These are phyloP conservation scores for Mimosa bimucronata DNA, from an alignment of 306 rosid genomes.

Conservation along the genomic window DNA sequence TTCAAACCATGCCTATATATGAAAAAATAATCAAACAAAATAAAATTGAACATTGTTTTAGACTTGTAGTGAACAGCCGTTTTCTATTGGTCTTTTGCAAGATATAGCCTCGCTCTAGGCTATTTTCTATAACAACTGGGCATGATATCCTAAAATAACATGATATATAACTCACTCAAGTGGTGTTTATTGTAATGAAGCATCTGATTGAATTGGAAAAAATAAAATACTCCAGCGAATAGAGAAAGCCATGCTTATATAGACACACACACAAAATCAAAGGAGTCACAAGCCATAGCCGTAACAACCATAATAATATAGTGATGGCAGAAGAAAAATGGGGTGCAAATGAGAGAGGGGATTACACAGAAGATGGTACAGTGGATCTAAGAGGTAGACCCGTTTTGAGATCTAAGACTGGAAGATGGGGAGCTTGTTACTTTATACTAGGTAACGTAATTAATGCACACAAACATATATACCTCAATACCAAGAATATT, in stretches of 20 bases:
- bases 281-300: not conserved
- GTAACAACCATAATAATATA: not conserved
- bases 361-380: conserved; percentile 47
- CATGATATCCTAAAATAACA: not conserved
- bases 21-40: not conserved
- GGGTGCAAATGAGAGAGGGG: not conserved
- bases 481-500: too few relatives aligned
- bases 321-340: conserved; percentile 7
- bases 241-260: not conserved
- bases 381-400: conserved; percentile 50
- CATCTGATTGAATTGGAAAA: not conserved
- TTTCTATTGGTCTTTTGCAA: not conserved
- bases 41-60: not conserved
- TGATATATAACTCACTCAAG: not conserved
- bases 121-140: not conserved
- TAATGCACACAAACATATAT: too few relatives aligned
- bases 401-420: conserved; percentile 44
- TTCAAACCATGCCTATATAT: not conserved
- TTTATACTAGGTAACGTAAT: conserved; percentile 40
- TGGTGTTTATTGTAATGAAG: not conserved
- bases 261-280: too few relatives aligned
- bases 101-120: not conserved
- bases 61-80: not conserved
- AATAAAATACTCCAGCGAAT: not conserved
- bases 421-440: conserved; percentile 50